Evolutionary conservation across 2,329 filamentous ascomycete genomes (phyloP).

Genomic region (Microcyclospora pomicola): DNA sequence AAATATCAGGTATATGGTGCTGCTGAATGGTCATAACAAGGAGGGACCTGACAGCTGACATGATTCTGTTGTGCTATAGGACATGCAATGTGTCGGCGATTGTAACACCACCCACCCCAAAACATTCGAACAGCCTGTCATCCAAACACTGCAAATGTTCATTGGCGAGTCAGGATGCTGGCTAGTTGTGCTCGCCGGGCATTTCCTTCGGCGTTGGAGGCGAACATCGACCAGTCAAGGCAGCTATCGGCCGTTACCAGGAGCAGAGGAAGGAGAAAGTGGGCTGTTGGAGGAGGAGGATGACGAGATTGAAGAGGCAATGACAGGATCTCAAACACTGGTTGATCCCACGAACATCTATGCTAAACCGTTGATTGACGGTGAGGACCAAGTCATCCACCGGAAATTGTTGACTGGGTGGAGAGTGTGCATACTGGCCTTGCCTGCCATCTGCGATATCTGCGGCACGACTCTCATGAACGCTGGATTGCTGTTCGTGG

Average conservation of each 20-base stretch:
- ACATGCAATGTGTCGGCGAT: slow-evolving; percentile 92
- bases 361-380: slow-evolving; percentile 40
- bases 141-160: slow-evolving; percentile 97
- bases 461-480: slow-evolving; percentile 96
- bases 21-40: background rate
- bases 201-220: slow-evolving; percentile 41
- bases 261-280: slow-evolving; percentile 23
- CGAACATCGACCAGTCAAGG: slow-evolving; percentile 12
- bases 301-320: slow-evolving; percentile 32
- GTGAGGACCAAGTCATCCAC: slow-evolving; percentile 33
- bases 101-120: slow-evolving; percentile 59
- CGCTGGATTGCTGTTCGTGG: slow-evolving; percentile 81
- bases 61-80: slow-evolving; percentile 36
- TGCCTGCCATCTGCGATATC: slow-evolving; percentile 88
- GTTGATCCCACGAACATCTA: slow-evolving; percentile 27
- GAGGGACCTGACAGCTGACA: background rate
- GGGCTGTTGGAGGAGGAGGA: slow-evolving; percentile 18
- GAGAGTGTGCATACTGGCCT: slow-evolving; percentile 59
- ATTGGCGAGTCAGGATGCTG: slow-evolving; percentile 92
- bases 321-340: slow-evolving; percentile 20
- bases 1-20: slow-evolving; percentile 68
- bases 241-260: slow-evolving; percentile 20
- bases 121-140: slow-evolving; percentile 84
- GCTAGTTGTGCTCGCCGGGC: slow-evolving; percentile 65
- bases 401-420: slow-evolving; percentile 49